Conservation (phyloP, 139 green algal genomes). For the Chlamydomonas applanata region DNA sequence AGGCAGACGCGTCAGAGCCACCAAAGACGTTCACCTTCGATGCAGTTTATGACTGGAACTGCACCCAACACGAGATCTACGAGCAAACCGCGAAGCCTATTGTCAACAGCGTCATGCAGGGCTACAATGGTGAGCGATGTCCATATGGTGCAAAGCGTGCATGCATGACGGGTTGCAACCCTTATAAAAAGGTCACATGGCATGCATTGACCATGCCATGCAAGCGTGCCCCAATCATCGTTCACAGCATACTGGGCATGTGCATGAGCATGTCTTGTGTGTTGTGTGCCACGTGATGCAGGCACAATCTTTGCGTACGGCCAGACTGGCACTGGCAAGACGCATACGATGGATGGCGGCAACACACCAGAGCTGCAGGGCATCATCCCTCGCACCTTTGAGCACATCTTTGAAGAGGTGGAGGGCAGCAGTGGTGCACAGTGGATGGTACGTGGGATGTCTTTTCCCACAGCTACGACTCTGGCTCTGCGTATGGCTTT, state of each 20-base stretch:
- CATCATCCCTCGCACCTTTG: conserved; percentile 81
- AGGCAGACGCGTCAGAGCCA: conserved; percentile 28
- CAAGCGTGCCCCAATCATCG: too few relatives aligned
- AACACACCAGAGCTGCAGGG: conserved; percentile 52
- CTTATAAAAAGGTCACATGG: too few relatives aligned
- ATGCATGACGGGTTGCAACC: too few relatives aligned
- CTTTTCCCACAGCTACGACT: too few relatives aligned
- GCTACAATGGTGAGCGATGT: conserved; percentile 72
- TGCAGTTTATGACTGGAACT: conserved; percentile 65
- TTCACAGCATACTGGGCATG: conserved; percentile 68
- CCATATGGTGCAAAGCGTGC: too few relatives aligned
- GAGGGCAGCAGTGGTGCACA: conserved; percentile 48
- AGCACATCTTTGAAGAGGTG: conserved; percentile 76
- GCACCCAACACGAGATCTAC: conserved; percentile 71
- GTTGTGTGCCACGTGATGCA: conserved; percentile 52
- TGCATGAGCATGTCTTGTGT: too few relatives aligned
- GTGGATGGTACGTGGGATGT: conserved; percentile 71
- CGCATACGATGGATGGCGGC: conserved; percentile 77
- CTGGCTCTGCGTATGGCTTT: too few relatives aligned
- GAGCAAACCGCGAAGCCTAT: conserved; percentile 64
- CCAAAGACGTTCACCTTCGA: conserved; percentile 81
- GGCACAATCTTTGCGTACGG: conserved; percentile 85
- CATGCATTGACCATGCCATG: too few relatives aligned
- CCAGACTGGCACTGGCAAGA: conserved; percentile 68
- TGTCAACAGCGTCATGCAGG: conserved; percentile 73